Evolutionary conservation across 805 yeast genomes (phyloP).

Genomic region (Isabelozyma gotoi): DNA sequence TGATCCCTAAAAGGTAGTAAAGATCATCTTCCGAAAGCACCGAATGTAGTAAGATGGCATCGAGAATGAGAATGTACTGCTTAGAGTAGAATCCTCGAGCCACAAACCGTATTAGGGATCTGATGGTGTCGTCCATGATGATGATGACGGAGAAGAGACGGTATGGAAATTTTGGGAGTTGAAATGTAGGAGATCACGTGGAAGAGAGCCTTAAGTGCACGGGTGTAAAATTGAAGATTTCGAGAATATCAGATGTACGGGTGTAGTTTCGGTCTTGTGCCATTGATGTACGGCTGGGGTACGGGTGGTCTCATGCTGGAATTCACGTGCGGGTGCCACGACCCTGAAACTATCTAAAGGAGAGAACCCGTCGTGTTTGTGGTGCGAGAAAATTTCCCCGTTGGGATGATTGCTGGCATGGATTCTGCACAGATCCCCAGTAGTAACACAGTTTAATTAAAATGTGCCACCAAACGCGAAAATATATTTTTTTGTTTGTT

Average conservation of each 20-base stretch:
- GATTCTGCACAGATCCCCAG: no score
- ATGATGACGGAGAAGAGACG: background rate
- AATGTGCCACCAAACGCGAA: background rate
- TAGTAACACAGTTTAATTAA: no score
- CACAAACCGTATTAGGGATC: slow-evolving; percentile 69
- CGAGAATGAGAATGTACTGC: slow-evolving; percentile 80
- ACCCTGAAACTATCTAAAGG: no score
- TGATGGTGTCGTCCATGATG: slow-evolving; percentile 43
- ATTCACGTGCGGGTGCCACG: no score
- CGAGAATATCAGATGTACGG: background rate
- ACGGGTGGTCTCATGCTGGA: background rate
- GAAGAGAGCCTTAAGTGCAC: no score
- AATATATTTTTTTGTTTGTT: background rate
- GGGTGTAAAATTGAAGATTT: no score
- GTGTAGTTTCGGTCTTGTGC: background rate
- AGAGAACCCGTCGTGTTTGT: background rate
- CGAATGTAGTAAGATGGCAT: slow-evolving; percentile 83
- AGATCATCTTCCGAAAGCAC: slow-evolving; percentile 93
- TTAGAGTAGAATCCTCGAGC: slow-evolving; percentile 84
- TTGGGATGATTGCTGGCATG: background rate
- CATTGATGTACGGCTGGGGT: background rate
- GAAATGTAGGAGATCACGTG: no score
- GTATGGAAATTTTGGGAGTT: no score
- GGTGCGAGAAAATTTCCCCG: background rate
- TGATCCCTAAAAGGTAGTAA: slow-evolving; percentile 75